Base-by-base conservation (phyloP, 805 yeast species). In the Teunomyces funiuensis region DNA sequence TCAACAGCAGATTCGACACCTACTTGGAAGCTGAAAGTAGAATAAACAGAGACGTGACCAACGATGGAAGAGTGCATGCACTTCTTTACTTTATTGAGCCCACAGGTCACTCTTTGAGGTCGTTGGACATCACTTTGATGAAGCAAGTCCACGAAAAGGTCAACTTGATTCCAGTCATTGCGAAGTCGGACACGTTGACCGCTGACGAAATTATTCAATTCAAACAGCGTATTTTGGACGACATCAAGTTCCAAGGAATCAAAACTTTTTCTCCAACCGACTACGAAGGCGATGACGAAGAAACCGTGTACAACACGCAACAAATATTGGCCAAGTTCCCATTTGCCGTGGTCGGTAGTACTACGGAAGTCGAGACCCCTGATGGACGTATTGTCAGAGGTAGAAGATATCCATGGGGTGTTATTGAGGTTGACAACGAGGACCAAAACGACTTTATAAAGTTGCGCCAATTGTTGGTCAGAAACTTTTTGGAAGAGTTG, bases 371-470 rank as follows among this genome's bases (percentile, higher is more conserved):
- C 26, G 82, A 82, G 53, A 74, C 77, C 34, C 61, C 75, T 31
- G 93, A 86, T 58, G 97, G 97, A 30, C 77, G 87, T 61, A 51
- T 61, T 33, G 95, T 90, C 33, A 82, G 97, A 65, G 97, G 96
- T 52, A 85, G 99, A 69, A 71, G 79, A 47, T 91, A 91, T 63
- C 97, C 98, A 47, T 93, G 99, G 99, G 98, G 98, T 52, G 75
- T 85, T 16, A 85, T 93, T 55, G 97, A 93, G 68, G 90, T 93
- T 53, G 97, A 89, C 63, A 91, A 93, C 63, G 93, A 88, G 69
- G 81, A 82, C 43, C 97, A 93, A 63, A 85, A 89, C 63, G 99
- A 91, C 67, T 93, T 91, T 63, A 82, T 85, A 51, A 82, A 82
- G 64, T 78, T 91, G 63, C 85, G 97, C 55, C 95, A 89, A 63